Base-by-base conservation (phyloP, 2,329 filamentous ascomycete genomes). In the Rhynchosporium graminicola region DNA sequence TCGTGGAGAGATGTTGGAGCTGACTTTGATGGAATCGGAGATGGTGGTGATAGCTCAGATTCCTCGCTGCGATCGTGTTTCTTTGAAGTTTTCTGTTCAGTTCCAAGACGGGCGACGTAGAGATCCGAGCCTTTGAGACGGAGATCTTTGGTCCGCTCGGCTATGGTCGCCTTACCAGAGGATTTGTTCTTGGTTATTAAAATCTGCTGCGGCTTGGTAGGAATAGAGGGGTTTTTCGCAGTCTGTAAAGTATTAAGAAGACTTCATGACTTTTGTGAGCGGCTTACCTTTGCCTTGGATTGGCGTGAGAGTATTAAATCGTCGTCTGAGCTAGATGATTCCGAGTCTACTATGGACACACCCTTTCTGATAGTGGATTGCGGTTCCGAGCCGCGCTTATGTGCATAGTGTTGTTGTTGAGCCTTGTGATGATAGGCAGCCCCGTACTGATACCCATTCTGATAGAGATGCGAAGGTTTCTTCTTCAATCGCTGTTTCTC, bases 111-210 rank as follows among this genome's bases (percentile, higher is more conserved):
- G 36, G 77, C 76, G 15, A 83, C 80, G 63, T 83, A 83, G 0
- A 83, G 68, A 67, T 83, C 81, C 3, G 80, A 80, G 8, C 80
- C 80, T 36, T 78, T 74, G 0, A 83, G 76, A 43, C 78, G 76
- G 6, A 76, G 75, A 64, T 80, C 72, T 69, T 80, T 81, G 68
- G 74, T 80, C 9, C 79, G 76, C 4, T 78, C 77, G 28, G 67
- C 68, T 13, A 76, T 59, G 12, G 50, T 61, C 60, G 70, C 67
- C 64, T 71, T 66, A 60, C 57, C 60, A 52, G 59, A 66, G 13
- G 63, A 68, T 57, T 63, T 65, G 8, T 64, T 67, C 43, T 69
- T 69, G 43, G 66, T 68, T 46, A 68, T 62, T 20, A 70, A 59
- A 20, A 68, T 58, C 33, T 66, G 62, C 26, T 65, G 62, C 12